phyloP scores from a whole-genome alignment of 352 stramenopile species.

The Phytophthora syringae region DNA sequence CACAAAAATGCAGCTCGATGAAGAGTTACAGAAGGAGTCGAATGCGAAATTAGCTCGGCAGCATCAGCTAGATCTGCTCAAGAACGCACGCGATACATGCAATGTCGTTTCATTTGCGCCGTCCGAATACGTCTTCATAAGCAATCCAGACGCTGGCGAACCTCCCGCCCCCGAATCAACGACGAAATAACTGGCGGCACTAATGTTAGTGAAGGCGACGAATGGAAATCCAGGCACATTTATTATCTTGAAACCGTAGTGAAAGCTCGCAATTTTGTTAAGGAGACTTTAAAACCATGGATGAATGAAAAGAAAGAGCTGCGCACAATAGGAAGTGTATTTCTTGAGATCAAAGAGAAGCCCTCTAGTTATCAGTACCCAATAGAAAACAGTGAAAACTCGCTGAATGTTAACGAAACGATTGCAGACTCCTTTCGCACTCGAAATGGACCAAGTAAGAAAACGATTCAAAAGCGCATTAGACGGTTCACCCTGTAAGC shows the following conservation, averaged over 20 bases:
- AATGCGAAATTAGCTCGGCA: constrained; percentile 12
- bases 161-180: not conserved
- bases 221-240: constrained; percentile 7
- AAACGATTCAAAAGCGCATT: not conserved
- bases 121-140: constrained; percentile 14
- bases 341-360: constrained; percentile 1
- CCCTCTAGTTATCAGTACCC: not conserved
- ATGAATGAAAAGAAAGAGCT: not conserved
- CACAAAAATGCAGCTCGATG: not conserved
- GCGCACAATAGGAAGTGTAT: not conserved
- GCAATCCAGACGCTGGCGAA: constrained; percentile 2
- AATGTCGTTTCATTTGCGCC: not conserved
- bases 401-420: not conserved
- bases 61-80: constrained; percentile 10
- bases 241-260: not conserved
- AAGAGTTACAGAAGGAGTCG: constrained; percentile 5
- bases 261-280: constrained; percentile 11
- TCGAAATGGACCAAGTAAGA: not conserved
- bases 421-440: constrained; percentile 7
- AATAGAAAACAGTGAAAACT: constrained; percentile 3
- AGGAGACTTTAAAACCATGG: not conserved
- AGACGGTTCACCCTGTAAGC: not conserved
- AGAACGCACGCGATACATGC: not conserved
- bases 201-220: not conserved
- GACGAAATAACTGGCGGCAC: not conserved